phyloP scores from a whole-genome alignment of 2,329 filamentous ascomycete genomes.

The Hymenoscyphus linearis region DNA sequence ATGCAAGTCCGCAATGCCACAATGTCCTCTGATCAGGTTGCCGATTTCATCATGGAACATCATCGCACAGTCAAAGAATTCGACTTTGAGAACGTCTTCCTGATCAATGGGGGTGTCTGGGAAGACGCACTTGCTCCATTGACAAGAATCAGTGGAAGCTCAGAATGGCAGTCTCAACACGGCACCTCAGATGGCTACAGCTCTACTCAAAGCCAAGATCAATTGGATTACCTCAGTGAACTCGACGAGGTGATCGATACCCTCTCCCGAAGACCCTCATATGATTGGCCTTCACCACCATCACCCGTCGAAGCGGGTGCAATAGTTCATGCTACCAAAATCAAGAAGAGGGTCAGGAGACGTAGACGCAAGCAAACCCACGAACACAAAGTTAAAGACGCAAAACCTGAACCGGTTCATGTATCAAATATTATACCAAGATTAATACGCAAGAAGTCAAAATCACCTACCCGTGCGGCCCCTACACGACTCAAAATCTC shows the following conservation, averaged over 20 bases:
- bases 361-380: slow-evolving; percentile 34
- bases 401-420: not conserved
- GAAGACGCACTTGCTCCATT: slow-evolving; percentile 76
- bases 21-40: slow-evolving; percentile 67
- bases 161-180: slow-evolving; percentile 36
- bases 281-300: slow-evolving; percentile 8
- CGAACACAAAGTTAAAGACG: slow-evolving; percentile 28
- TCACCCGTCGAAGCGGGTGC: slow-evolving; percentile 8
- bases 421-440: not conserved
- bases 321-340: slow-evolving; percentile 38
- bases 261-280: not conserved
- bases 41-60: slow-evolving; percentile 62
- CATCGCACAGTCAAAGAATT: slow-evolving; percentile 66
- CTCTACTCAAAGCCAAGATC: slow-evolving; percentile 20
- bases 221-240: slow-evolving; percentile 22
- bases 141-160: slow-evolving; percentile 39
- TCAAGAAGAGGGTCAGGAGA: slow-evolving; percentile 41
- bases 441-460: too few species aligned
- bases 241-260: slow-evolving; percentile 25
- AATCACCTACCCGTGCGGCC: not conserved
- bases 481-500: slow-evolving; percentile 15
- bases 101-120: slow-evolving; percentile 67
- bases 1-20: slow-evolving; percentile 68
- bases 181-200: slow-evolving; percentile 26
- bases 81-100: slow-evolving; percentile 70